These are phyloP conservation scores for Hypoxylon cercidicola DNA, from an alignment of 495 filamentous ascomycete genomes.

Conservation along the genomic window DNA sequence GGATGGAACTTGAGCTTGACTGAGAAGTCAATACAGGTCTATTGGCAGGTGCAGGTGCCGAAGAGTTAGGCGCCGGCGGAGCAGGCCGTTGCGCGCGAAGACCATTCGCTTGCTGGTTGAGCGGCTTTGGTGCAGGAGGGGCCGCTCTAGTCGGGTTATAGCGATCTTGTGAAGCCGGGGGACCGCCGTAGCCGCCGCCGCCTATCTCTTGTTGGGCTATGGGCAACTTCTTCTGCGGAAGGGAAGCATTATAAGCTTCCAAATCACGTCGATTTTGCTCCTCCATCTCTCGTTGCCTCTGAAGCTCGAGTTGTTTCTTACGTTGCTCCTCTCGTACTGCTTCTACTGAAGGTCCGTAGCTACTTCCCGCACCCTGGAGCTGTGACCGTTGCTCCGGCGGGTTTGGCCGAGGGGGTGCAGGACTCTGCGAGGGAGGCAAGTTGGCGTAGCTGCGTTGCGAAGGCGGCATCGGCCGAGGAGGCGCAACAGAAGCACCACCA, in stretches of 20 bases:
- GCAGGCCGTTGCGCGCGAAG: constrained; percentile 66
- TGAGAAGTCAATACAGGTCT: constrained; percentile 57
- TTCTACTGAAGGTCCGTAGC: constrained; percentile 65
- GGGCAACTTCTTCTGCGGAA: constrained; percentile 78
- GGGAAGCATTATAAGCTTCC: constrained; percentile 85
- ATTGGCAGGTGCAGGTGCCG: constrained; percentile 32
- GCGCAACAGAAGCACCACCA: constrained; percentile 75
- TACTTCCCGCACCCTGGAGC: constrained; percentile 56
- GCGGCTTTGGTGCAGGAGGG: constrained; percentile 67
- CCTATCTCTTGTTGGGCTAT: constrained; percentile 90
- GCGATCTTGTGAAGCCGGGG: constrained; percentile 66
- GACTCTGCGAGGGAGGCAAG: constrained; percentile 38
- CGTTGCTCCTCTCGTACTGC: constrained; percentile 64
- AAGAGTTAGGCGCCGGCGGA: constrained; percentile 55
- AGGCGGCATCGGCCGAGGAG: constrained; percentile 78
- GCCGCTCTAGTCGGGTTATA: constrained; percentile 85
- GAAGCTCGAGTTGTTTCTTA: constrained; percentile 50
- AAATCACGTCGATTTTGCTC: constrained; percentile 77
- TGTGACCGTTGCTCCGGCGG: constrained; percentile 57
- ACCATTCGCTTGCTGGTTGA: constrained; percentile 55
- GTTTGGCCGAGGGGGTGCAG: constrained; percentile 50
- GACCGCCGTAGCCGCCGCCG: constrained; percentile 73
- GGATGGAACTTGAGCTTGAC: constrained; percentile 48
- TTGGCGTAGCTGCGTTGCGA: constrained; percentile 59
- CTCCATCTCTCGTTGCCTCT: constrained; percentile 71